Conservation (phyloP, 164 flowering plant genomes). For the Vitis labrusca region DNA sequence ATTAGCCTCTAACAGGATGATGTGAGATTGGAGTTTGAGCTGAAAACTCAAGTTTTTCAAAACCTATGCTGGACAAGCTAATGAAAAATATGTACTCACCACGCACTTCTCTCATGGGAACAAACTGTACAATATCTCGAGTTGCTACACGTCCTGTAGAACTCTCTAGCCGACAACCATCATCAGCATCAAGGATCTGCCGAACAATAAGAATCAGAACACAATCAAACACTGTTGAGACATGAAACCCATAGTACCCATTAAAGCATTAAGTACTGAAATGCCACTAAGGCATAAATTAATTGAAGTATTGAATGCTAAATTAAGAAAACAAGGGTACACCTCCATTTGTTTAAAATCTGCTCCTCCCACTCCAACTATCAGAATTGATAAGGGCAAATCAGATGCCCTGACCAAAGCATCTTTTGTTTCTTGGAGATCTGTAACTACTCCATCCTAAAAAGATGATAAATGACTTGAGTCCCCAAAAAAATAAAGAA, state of each 20-base stretch:
- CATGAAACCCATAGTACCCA: background rate
- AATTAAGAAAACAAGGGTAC: conserved; percentile 2
- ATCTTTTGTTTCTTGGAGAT: conserved; percentile 77
- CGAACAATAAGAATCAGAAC: conserved; percentile 16
- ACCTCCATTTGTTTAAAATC: conserved; percentile 95
- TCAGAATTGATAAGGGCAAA: conserved; percentile 83
- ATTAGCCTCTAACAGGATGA: too few species aligned
- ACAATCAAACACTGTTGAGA: background rate
- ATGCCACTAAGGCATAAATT: background rate
- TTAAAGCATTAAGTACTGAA: too few species aligned
- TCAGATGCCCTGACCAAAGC: conserved; percentile 93
- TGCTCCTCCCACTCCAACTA: conserved; percentile 92
- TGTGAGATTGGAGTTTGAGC: too few species aligned
- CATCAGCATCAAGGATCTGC: too few species aligned
- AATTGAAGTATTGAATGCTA: background rate
- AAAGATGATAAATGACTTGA: background rate
- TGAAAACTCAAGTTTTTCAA: too few species aligned
- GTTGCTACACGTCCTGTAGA: too few species aligned
- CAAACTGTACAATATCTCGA: too few species aligned
- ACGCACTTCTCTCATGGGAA: too few species aligned
- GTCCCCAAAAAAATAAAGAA: background rate
- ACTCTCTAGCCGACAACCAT: too few species aligned
- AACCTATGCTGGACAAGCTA: too few species aligned
- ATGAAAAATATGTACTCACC: too few species aligned
- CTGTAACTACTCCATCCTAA: conserved; percentile 92